Base-by-base conservation (phyloP, 2,329 filamentous ascomycete genomes). In the Nothophaeocryptopus gaeumannii region DNA sequence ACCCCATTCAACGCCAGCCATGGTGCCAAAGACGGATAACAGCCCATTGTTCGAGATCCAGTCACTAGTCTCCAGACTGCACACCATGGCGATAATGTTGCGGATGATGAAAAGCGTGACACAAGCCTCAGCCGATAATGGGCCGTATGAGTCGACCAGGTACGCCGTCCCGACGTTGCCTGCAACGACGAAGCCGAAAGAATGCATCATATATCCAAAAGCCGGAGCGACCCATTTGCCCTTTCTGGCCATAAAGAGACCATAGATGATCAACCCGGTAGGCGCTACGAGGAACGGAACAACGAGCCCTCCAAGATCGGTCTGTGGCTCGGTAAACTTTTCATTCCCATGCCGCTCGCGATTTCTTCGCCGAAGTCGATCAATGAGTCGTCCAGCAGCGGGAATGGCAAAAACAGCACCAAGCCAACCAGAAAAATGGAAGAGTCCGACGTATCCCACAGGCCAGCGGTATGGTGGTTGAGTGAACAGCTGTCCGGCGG, bases 221-320 rank as follows among this genome's bases (percentile, higher is more conserved):
- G 58, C 61, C 11, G 54, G 56, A 8, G 55, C 61, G 2, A 62
- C 39, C 61, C 60, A 63, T 1, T 16, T 39, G 54, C 34, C 55
- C 40, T 39, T 60, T 45, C 5, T 9, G 8, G 55, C 54, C 10
- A 65, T 42, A 5, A 51, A 60, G 36, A 64, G 45, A 4, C 67
- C 67, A 26, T 62, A 68, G n/a, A 66, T 60, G 20, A 68, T 52
- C 10, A 70, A 46, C 2, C 63, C 64, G 0, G 64, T 40, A 0
- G 67, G 67, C 2, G 60, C 61, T 2, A 67, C 50, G n/a, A 66
- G 35, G 1, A 55, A 52, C 0, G 60, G 61, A 4, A 67, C 53
- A 8, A 62, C 29, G 11, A 66, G 51, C 10, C 57, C 57, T 15
- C 60, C 50, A 8, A 67, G 56, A 10, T 63, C 55, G 16, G 59